A percentile compares a stretch with the other conserved stretches of the same genome.
phyloP scores from a whole-genome alignment of 1,139 yeast species.

The Petasospora rhodanensis region DNA sequence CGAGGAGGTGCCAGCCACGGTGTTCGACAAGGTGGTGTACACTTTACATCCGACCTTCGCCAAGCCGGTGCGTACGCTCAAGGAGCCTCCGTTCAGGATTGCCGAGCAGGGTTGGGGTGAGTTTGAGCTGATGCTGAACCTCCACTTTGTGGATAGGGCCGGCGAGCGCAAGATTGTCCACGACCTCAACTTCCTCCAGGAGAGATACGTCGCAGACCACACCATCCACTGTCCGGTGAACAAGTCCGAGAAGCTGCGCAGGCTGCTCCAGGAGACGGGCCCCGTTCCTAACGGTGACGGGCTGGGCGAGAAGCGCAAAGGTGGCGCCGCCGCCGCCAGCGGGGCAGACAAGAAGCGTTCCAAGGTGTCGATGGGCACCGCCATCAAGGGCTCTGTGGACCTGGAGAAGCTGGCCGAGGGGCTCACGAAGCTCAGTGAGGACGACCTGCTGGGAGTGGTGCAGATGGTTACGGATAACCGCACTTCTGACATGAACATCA shows the following conservation, averaged over 20 bases:
- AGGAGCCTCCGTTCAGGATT: constrained; percentile 82
- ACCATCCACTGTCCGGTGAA: constrained; percentile 69
- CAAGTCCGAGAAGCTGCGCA: constrained; percentile 62
- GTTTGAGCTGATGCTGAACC: constrained; percentile 78
- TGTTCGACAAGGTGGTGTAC: constrained; percentile 90
- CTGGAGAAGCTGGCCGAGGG: constrained; percentile 89
- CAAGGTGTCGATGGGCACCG: constrained; percentile 35
- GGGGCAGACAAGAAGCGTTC: constrained; percentile 61
- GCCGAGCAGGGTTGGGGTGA: constrained; percentile 99
- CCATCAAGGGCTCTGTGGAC: constrained; percentile 71
- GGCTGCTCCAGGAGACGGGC: constrained; percentile 76
- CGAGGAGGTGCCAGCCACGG: constrained; percentile 77
- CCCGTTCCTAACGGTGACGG: constrained; percentile 48
- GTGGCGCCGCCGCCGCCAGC: constrained; percentile 30
- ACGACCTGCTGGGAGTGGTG: constrained; percentile 88
- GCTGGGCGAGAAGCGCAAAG: constrained; percentile 39
- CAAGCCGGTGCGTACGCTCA: constrained; percentile 78
- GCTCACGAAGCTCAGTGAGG: constrained; percentile 82
- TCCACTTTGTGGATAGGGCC: constrained; percentile 76
- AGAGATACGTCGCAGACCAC: constrained; percentile 75
- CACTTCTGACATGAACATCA: constrained; percentile 93
- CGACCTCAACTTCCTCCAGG: constrained; percentile 81
- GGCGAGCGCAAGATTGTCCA: constrained; percentile 86
- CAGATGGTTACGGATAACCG: constrained; percentile 97
- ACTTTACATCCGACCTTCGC: constrained; percentile 92